phyloP scores from a whole-genome alignment of 2,329 filamentous ascomycete species.

The Clonostachys rosea region DNA sequence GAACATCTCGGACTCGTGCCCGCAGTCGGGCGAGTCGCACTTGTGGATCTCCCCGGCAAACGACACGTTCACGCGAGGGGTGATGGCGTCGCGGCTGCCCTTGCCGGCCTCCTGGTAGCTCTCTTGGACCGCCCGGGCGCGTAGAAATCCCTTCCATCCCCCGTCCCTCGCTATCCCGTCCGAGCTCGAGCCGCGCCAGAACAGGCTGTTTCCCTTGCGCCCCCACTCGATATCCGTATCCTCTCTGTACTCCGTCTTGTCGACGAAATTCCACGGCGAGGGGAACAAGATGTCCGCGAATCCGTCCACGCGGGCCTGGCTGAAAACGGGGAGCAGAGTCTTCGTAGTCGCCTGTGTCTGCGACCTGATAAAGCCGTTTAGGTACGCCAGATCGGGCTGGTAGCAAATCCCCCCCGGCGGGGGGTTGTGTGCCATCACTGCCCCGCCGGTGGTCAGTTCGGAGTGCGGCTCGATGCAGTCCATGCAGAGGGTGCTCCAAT shows the following conservation, averaged over 20 bases:
- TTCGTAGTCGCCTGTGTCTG: constrained; percentile 41
- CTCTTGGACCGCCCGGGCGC: constrained; percentile 59
- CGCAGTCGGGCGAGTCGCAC: constrained; percentile 39
- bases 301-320: constrained; percentile 47
- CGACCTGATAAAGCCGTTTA: constrained; percentile 46
- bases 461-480: constrained; percentile 28
- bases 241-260: constrained; percentile 46
- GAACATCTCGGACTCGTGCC: constrained; percentile 24
- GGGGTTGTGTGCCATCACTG: constrained; percentile 35
- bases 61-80: constrained; percentile 22
- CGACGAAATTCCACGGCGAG: constrained; percentile 53
- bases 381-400: constrained; percentile 38
- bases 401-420: constrained; percentile 29
- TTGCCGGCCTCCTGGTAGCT: constrained; percentile 35
- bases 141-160: constrained; percentile 59
- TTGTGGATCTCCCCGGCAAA: constrained; percentile 34
- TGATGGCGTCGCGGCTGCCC: constrained; percentile 7
- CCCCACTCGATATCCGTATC: constrained; percentile 40
- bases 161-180: constrained; percentile 29
- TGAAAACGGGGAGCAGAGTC: constrained; percentile 49
- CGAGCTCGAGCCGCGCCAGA: constrained; percentile 57
- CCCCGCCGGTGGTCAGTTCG: constrained; percentile 16
- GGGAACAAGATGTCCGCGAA: constrained; percentile 48
- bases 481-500: constrained; percentile 23
- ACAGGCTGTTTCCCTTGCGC: constrained; percentile 40